Base-by-base conservation (phyloP, 202 grass and related monocot species). In the Dendrocalamus latiflorus region DNA sequence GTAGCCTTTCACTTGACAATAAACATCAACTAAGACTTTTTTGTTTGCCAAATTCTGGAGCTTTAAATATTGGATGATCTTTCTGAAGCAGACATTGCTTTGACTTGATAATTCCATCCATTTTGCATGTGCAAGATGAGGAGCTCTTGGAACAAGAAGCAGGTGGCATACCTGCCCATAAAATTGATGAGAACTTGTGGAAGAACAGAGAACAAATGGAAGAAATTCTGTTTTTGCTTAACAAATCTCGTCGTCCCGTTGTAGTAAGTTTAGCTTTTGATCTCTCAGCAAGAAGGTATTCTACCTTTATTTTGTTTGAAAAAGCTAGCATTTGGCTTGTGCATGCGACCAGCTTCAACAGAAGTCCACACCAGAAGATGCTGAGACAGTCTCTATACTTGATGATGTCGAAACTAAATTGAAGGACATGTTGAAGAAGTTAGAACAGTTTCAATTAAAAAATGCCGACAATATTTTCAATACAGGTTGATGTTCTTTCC, bases 381-480 rank as follows among this genome's bases (percentile, higher is more conserved):
- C 66, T 39, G 83, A 91, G 67, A 84, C 88, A 89, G 70, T 54
- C 66, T 89, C 74, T 63, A 15, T 65, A 65, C 77, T 98, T 64
- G 87, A 91, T 85, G 86, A 92, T 61, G 78, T 87, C 78, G 96
- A 95, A 93, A 66, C 49, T 49, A 89, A 98, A 90, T 75, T 98
- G 75, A 93, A 91, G 76, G 77, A 85, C 21, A 88, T 85, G 87
- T 76, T 95, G 87, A 92, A 88, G 42, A 91, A 81, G 76, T 80
- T 98, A 47, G 83, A 98, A 89, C 76, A 90, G 65, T 98, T 93
- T 84, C 96, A 98, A 80, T 44, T 87, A 42, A 87, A 81, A 90
- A 91, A 93, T 92, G 81, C 96, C 78, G 91, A 98, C 58, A 93
- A 92, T 92, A 80, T 98, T 66, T 98, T 96, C 65, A 96, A 88